Conservation (phyloP, 805 yeast species). For the Candida easanensis region DNA sequence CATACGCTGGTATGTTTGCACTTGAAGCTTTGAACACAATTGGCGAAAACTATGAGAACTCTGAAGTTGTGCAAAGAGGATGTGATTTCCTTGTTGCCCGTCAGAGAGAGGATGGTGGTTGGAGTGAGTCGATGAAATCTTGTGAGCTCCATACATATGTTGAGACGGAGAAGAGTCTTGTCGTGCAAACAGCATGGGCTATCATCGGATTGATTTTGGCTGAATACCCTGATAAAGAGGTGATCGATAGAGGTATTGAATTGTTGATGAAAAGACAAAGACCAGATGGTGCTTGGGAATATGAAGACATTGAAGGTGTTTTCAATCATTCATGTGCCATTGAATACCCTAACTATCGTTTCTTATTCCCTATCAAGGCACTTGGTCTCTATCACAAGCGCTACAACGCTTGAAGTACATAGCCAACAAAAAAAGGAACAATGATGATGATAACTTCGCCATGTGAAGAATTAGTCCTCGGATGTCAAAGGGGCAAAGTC, state of each 20-base stretch:
- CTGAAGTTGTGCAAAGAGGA: constrained; percentile 62
- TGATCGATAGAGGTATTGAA: constrained; percentile 60
- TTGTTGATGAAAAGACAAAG: constrained; percentile 66
- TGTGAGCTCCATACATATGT: constrained; percentile 80
- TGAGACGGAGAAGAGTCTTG: constrained; percentile 56
- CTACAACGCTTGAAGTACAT: constrained; percentile 5
- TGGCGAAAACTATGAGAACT: constrained; percentile 59
- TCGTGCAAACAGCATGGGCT: constrained; percentile 94
- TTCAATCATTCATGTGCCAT: constrained; percentile 93
- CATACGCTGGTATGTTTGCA: constrained; percentile 98
- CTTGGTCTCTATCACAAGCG: constrained; percentile 59
- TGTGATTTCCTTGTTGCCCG: constrained; percentile 79
- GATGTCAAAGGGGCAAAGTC: constrained; percentile 11
- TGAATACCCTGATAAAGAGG: constrained; percentile 65
- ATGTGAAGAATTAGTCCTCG: no score
- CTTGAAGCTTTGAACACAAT: constrained; percentile 82
- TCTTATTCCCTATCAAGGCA: constrained; percentile 88
- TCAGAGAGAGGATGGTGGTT: constrained; percentile 89
- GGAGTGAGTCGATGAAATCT: constrained; percentile 94
- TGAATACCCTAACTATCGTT: constrained; percentile 93
- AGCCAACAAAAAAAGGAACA: no score
- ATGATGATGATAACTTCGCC: no score
- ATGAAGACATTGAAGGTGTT: constrained; percentile 89
- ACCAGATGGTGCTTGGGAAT: constrained; percentile 78
- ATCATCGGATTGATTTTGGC: constrained; percentile 78